These are phyloP conservation scores for Colletotrichum musae DNA, from an alignment of 2,329 filamentous ascomycete species.

Conservation along the genomic window DNA sequence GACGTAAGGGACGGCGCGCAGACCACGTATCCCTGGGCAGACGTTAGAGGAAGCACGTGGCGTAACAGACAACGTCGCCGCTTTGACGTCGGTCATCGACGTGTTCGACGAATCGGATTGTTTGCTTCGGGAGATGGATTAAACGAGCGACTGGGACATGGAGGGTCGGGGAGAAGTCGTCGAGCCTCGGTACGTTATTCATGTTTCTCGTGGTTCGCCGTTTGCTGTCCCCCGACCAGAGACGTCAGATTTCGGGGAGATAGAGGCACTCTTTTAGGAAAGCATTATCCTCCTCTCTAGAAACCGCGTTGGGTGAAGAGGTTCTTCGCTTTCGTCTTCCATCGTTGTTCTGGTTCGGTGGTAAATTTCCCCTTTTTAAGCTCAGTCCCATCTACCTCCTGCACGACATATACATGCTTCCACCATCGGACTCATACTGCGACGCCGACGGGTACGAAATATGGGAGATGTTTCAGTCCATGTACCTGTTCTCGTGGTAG, in stretches of 20 bases:
- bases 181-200: background rate
- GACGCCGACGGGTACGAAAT: background rate
- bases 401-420: background rate
- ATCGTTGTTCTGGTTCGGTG: background rate
- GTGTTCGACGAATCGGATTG: slow-evolving; percentile 12
- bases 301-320: background rate
- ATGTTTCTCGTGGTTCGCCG: background rate
- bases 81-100: slow-evolving; percentile 6
- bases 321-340: background rate
- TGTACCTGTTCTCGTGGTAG: slow-evolving; percentile 53
- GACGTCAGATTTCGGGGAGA: background rate
- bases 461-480: slow-evolving; percentile 34
- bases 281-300: background rate
- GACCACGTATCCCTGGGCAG: background rate
- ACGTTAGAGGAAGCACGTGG: slow-evolving; percentile 9
- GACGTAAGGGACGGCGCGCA: slow-evolving; percentile 2
- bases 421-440: background rate
- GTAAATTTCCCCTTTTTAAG: background rate
- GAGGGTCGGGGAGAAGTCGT: background rate
- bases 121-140: background rate
- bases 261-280: too few species aligned
- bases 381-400: background rate
- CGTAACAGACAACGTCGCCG: slow-evolving; percentile 9
- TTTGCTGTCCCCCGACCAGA: background rate
- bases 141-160: background rate